Conservation (phyloP, 2,329 filamentous ascomycete genomes). For the Aspergillus cejpii region DNA sequence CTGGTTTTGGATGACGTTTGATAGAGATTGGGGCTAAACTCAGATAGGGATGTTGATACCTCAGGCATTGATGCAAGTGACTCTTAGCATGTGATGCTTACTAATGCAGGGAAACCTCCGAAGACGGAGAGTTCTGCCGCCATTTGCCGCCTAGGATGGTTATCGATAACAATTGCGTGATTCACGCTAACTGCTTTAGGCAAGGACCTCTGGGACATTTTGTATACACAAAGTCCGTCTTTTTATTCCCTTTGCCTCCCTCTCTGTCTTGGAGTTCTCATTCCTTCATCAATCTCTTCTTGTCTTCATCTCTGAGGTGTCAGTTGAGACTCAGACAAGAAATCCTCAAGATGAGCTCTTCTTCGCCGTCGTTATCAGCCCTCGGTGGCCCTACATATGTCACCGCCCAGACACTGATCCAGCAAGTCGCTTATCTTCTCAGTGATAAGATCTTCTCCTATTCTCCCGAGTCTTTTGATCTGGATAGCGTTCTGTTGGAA, state of each 20-base stretch:
- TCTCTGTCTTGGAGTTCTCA: slow-evolving; percentile 13
- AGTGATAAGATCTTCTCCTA: slow-evolving; percentile 98
- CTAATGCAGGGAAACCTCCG: slow-evolving; percentile 17
- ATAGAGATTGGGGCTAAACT: slow-evolving; percentile 1
- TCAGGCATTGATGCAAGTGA: slow-evolving; percentile 2
- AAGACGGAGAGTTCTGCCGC: slow-evolving; percentile 15
- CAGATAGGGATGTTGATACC: neutral
- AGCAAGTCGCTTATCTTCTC: slow-evolving; percentile 90
- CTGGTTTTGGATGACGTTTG: slow-evolving; percentile 7
- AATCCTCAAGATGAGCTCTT: slow-evolving; percentile 26
- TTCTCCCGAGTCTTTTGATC: slow-evolving; percentile 86
- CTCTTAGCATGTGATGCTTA: slow-evolving; percentile 3
- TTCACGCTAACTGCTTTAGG: slow-evolving; percentile 30
- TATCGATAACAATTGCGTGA: slow-evolving; percentile 35
- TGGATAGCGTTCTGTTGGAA: slow-evolving; percentile 72
- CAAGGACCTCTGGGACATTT: slow-evolving; percentile 24
- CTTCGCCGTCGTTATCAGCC: slow-evolving; percentile 44
- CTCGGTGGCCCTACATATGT: slow-evolving; percentile 87
- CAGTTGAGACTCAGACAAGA: slow-evolving; percentile 21
- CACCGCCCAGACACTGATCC: slow-evolving; percentile 85
- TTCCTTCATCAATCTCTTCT: slow-evolving; percentile 18
- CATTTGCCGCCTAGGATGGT: neutral
- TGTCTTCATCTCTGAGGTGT: slow-evolving; percentile 23
- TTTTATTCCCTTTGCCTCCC: slow-evolving; percentile 12
- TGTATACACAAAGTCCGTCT: slow-evolving; percentile 19